These are phyloP conservation scores for Solanum hybrid DNA, from an alignment of 305 asterid species.

Conservation along the genomic window DNA sequence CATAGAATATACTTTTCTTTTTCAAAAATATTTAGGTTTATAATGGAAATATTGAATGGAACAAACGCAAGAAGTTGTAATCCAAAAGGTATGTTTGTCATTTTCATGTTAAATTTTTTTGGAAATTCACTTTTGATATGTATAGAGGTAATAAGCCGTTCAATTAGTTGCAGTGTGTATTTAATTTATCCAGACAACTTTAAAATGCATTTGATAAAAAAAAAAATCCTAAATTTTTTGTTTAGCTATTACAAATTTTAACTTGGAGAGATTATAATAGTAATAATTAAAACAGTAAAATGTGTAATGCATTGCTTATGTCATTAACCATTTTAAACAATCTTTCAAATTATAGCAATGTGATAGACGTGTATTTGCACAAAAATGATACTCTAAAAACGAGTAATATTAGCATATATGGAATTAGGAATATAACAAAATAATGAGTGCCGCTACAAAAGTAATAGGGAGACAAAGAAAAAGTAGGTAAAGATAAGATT, in stretches of 20 bases:
- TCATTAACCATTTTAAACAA: neutral
- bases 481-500: neutral
- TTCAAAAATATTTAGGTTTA: too few species aligned
- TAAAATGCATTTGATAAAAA: neutral
- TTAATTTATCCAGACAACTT: too few species aligned
- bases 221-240: neutral
- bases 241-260: neutral
- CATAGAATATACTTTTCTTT: neutral
- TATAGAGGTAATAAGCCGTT: neutral
- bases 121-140: neutral
- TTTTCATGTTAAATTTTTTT: neutral
- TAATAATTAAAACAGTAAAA: neutral
- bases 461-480: neutral
- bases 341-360: neutral
- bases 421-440: neutral
- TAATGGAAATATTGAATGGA: neutral
- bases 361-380: neutral
- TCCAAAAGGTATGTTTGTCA: neutral
- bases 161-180: neutral
- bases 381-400: neutral
- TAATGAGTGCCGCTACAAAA: neutral
- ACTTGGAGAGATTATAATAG: neutral
- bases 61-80: neutral
- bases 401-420: neutral
- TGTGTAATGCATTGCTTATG: neutral